phyloP scores from a whole-genome alignment of 179 eudicot genomes.

The Gypsophila paniculata region DNA sequence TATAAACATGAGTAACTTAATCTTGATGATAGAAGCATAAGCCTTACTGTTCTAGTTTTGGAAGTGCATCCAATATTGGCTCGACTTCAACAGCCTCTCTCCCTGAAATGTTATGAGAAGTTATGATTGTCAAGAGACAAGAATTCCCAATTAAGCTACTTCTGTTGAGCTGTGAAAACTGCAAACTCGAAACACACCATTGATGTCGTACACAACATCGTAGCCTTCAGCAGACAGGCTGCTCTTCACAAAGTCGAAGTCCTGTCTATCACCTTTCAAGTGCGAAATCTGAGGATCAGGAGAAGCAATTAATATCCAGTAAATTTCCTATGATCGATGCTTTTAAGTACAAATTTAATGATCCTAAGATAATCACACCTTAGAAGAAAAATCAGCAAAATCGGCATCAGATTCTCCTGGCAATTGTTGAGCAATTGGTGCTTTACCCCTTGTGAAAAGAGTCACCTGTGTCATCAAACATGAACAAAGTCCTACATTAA shows the following conservation, averaged over 20 bases:
- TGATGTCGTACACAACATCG: constrained; percentile 88
- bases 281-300: constrained; percentile 50
- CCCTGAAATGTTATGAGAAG: constrained; percentile 38
- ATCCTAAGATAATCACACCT: constrained; percentile 37
- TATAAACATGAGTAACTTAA: background rate
- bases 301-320: too few species aligned
- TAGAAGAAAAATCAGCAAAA: constrained; percentile 64
- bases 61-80: constrained; percentile 87
- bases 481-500: background rate
- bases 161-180: background rate
- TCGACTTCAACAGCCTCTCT: constrained; percentile 90
- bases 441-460: constrained; percentile 88
- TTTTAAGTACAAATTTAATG: background rate
- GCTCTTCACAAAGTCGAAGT: constrained; percentile 69
- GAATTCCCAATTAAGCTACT: background rate
- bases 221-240: constrained; percentile 85
- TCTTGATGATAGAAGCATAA: background rate
- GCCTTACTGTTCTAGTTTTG: constrained; percentile 88
- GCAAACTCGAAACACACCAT: constrained; percentile 37
- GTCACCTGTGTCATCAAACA: constrained; percentile 57
- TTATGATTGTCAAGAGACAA: constrained; percentile 4
- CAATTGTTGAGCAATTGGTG: constrained; percentile 76
- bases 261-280: constrained; percentile 92
- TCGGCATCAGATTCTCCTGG: constrained; percentile 85
- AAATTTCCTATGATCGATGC: too few species aligned